phyloP scores from a whole-genome alignment of 257 asterid species.

The Perilla frutescens region DNA sequence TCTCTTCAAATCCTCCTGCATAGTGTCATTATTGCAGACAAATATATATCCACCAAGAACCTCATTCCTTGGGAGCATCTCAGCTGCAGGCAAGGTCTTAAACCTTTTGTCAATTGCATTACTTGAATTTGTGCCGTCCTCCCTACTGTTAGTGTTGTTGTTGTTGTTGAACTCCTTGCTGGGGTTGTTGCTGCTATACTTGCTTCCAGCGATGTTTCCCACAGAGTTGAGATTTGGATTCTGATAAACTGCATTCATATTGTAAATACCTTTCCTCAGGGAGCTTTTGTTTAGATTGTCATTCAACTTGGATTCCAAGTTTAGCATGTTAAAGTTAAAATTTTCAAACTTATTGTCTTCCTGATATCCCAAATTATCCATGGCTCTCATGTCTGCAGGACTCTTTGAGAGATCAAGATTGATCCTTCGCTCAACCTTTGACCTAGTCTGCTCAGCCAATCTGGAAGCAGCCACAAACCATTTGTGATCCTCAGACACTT shows the following conservation, averaged over 20 bases:
- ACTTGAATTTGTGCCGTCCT: constrained; percentile 49
- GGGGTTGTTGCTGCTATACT: constrained; percentile 48
- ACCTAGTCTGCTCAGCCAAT: constrained; percentile 83
- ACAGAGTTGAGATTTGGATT: constrained; percentile 52
- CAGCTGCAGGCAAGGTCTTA: constrained; percentile 93
- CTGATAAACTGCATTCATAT: constrained; percentile 64
- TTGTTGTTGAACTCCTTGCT: constrained; percentile 57
- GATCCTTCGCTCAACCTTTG: constrained; percentile 73
- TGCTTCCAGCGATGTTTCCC: constrained; percentile 61
- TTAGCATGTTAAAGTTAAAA: constrained; percentile 72
- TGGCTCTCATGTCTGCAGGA: constrained; percentile 58
- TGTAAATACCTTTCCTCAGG: constrained; percentile 54
- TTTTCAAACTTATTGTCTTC: constrained; percentile 83
- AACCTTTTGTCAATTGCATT: constrained; percentile 81
- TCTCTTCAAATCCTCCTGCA: constrained; percentile 96
- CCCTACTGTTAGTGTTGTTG: constrained; percentile 49
- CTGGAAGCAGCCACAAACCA: constrained; percentile 88
- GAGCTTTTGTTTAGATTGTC: constrained; percentile 57
- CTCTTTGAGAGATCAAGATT: constrained; percentile 87
- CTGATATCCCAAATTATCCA: constrained; percentile 63
- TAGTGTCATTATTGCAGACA: constrained; percentile 96
- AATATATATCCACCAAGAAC: constrained; percentile 94
- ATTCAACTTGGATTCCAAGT: constrained; percentile 66
- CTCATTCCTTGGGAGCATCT: constrained; percentile 92
- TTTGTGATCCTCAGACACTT: constrained; percentile 81